Evolutionary conservation across 257 asterid species (phyloP), one percentile per base, ranked within the genome.

Genomic region (Fraxinus excelsior): DNA sequence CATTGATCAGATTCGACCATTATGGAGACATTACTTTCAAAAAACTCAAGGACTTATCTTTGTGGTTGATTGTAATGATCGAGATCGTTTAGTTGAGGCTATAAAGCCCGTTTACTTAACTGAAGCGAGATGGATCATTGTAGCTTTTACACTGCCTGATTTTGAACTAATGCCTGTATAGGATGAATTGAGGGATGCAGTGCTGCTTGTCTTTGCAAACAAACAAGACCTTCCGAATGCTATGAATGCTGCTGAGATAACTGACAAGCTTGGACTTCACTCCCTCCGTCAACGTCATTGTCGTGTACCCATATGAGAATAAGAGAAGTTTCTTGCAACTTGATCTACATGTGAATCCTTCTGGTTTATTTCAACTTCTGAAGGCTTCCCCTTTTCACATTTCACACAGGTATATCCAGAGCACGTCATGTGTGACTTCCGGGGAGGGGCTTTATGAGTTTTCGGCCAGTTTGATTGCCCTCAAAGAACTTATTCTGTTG

Each of bases 181-280:
- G 90, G 90, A 86, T 80, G 90, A 86, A 73, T 82, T 86, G 71
- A 84, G 90, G 80, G 90, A 86, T 82, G 90, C 87, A 8, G 90
- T 86, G 82, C 85, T 86, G 10, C 81, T 86, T 31, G 90, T 86
- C 7, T 87, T 87, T 53, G 90, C 90, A 37, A 84, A 87, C 87
- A 84, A 87, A 74, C 90, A 87, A 74, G 90, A 84, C 82, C 88
- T 87, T 65, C 90, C 90, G 9, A 87, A 87, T 84, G 90, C 90
- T 5, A 87, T 84, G 90, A 87, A 86, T 71, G 90, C 85, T 81
- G 90, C 90, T 80, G 90, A 86, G 73, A 86, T 86, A 44, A 86
- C 90, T 38, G 90, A 86, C 78, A 86, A 84, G 74, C 88, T 86
- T 73, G 88, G 90, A 37, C 90, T 86, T 74, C 91, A 87, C 87